These are phyloP conservation scores for Pinguiococcus pyrenoidosus DNA, from an alignment of 108 stramenopile species.

Conservation along the genomic window DNA sequence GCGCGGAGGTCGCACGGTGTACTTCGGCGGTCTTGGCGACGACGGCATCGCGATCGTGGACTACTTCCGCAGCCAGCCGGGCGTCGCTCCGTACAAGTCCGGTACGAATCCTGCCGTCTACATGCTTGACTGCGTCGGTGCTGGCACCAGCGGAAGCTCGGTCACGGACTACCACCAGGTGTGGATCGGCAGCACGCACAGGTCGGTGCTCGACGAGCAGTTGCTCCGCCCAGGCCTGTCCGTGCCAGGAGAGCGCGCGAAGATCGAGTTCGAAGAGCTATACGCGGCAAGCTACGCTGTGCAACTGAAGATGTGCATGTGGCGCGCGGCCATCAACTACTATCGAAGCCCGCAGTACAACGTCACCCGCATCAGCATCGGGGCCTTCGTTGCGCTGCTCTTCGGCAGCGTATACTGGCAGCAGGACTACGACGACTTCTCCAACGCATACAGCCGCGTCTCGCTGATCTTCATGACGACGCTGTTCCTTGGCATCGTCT, in stretches of 20 bases:
- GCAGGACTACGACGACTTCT: conserved; percentile 9
- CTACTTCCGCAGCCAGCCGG: neutral
- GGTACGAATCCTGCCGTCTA: conserved; percentile 9
- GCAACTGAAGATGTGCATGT: conserved; percentile 11
- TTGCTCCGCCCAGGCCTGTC: too few relatives aligned
- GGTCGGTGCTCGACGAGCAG: too few relatives aligned
- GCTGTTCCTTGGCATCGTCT: conserved; percentile 21
- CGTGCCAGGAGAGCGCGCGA: too few relatives aligned
- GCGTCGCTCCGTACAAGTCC: neutral
- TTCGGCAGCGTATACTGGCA: conserved; percentile 24
- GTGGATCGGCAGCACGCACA: too few relatives aligned
- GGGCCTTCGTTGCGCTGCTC: conserved; percentile 23
- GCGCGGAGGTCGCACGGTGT: conserved; percentile 64
- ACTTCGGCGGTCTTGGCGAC: conserved; percentile 35
- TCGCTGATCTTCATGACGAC: conserved; percentile 31
- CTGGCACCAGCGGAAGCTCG: conserved; percentile 11
- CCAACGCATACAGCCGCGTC: too few relatives aligned
- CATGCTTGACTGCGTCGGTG: conserved; percentile 15
- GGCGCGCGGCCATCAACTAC: conserved; percentile 21
- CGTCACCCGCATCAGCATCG: conserved; percentile 13
- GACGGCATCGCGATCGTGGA: neutral
- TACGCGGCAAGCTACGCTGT: conserved; percentile 10
- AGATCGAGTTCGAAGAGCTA: neutral
- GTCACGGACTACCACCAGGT: too few relatives aligned
- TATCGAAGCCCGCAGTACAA: conserved; percentile 44